phyloP scores from a whole-genome alignment of 495 filamentous ascomycete species.

The Staphylotrichum tortipilum region DNA sequence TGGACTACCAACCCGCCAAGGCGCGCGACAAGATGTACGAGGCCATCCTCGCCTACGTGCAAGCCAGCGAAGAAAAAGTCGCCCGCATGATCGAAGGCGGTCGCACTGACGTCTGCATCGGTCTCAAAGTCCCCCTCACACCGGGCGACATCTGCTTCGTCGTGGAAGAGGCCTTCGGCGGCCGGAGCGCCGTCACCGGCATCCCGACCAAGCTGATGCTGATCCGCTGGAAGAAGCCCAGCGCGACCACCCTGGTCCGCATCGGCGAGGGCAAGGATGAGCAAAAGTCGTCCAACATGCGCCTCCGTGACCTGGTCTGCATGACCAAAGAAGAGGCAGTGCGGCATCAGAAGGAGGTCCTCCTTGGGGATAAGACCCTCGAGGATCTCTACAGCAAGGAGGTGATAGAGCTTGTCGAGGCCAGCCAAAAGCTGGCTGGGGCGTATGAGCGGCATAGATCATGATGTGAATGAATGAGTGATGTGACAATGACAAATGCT shows the following conservation, averaged over 20 bases:
- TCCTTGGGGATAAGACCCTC: slow-evolving; percentile 56
- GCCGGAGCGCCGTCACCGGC: slow-evolving; percentile 74
- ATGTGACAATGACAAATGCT: too few relatives aligned
- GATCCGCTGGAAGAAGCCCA: slow-evolving; percentile 60
- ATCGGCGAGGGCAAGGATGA: slow-evolving; percentile 53
- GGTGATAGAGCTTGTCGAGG: slow-evolving; percentile 55
- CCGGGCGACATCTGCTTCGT: slow-evolving; percentile 75
- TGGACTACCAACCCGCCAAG: slow-evolving; percentile 75
- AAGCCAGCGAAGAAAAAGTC: slow-evolving; percentile 67
- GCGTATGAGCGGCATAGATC: slow-evolving; percentile 21
- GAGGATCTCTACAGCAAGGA: slow-evolving; percentile 65
- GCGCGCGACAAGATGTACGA: slow-evolving; percentile 85
- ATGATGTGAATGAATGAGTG: background rate
- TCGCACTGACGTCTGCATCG: slow-evolving; percentile 47
- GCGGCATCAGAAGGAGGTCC: slow-evolving; percentile 68
- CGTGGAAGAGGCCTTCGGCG: slow-evolving; percentile 80
- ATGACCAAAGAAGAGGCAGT: slow-evolving; percentile 95
- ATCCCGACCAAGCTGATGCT: slow-evolving; percentile 68
- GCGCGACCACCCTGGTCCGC: slow-evolving; percentile 32
- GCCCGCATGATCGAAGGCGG: slow-evolving; percentile 45
- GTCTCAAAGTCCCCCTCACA: slow-evolving; percentile 69
- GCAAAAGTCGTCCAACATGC: slow-evolving; percentile 59
- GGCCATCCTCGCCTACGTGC: slow-evolving; percentile 59
- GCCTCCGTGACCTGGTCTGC: slow-evolving; percentile 68
- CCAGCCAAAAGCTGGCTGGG: slow-evolving; percentile 52